Conservation (phyloP, 2,329 filamentous ascomycete genomes). For the Calycina herbarum region DNA sequence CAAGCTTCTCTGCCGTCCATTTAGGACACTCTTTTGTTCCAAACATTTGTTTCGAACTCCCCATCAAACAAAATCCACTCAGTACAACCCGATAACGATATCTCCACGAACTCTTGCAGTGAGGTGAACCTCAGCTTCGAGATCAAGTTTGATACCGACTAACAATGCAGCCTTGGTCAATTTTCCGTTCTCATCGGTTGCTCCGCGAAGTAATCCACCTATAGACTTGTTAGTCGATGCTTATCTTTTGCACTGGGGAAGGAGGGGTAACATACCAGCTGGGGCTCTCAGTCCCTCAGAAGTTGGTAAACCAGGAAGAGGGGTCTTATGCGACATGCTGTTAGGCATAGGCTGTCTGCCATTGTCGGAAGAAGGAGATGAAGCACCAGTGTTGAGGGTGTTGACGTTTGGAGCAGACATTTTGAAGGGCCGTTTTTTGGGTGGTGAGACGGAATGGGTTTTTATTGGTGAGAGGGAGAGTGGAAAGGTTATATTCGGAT, state of each 20-base stretch:
- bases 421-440: constrained; percentile 27
- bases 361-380: constrained; percentile 41
- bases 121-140: constrained; percentile 62
- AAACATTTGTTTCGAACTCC: too few relatives aligned
- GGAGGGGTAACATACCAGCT: constrained; percentile 30
- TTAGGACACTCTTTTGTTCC: too few relatives aligned
- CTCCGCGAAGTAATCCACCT: constrained; percentile 58
- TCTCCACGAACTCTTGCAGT: constrained; percentile 61
- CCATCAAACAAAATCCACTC: constrained; percentile 19
- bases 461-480: not conserved
- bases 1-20: too few relatives aligned
- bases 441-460: not conserved
- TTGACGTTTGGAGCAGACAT: constrained; percentile 29
- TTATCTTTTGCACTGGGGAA: not conserved
- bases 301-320: constrained; percentile 34
- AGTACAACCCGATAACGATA: constrained; percentile 60
- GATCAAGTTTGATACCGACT: constrained; percentile 62
- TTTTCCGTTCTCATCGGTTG: constrained; percentile 57
- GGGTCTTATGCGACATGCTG: constrained; percentile 17
- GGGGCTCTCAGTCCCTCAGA: constrained; percentile 43
- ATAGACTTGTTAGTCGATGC: not conserved
- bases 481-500: not conserved
- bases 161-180: constrained; percentile 58
- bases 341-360: constrained; percentile 38
- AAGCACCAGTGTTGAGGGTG: constrained; percentile 35